Base-by-base conservation (phyloP, 345 rosid species). In the Hibiscus syriacus region DNA sequence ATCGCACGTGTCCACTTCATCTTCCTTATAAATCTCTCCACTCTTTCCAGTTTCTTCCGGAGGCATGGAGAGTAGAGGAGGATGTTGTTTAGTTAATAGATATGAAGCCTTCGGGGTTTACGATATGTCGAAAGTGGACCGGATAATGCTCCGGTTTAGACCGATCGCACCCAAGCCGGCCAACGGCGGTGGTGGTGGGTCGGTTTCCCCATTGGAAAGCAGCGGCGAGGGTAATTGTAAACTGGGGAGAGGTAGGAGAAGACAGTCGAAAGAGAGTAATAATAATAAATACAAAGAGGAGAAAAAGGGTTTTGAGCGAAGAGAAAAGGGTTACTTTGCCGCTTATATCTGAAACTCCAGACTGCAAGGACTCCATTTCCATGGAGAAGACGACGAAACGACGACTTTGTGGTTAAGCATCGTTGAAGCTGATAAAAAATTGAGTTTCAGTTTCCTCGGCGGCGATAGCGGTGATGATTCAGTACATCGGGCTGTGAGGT, bases 111-210 rank as follows among this genome's bases (percentile, higher is more conserved):
- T 75, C 38, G 82, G 66, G 19, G 76, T 64, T 3, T 87, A 80
- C 59, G 86, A 82, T 61, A 82, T 80, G 72, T 79, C 96, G 0
- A 84, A 84, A 60, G 84, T 86, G 5, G 83, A 92, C 67, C 81
- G 83, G 71, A 85, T 92, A 77, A 92, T 90, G 98, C 83, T 85
- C 16, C 79, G 85, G 41, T 90, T 82, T 78, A 82, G 96, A 64
- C 98, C 97, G 20, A 92, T 92, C 41, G 94, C 94, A 5, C 98
- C 98, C 3, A 92, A 90, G 60, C 98, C 98, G 1, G 43, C 73
- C 6, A 43, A 65, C 45, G 69, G 79, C 36, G 65, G 79, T 30
- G 68, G 79, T 23, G 57, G 57, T 1, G 63, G 66, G 3, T 70
- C 86, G 9, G 73, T 63, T 8, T 81, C 87, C 2, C 67, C 90